Conservation (phyloP, 73 alveolate genomes). For the Tetrahymena elliotti region DNA sequence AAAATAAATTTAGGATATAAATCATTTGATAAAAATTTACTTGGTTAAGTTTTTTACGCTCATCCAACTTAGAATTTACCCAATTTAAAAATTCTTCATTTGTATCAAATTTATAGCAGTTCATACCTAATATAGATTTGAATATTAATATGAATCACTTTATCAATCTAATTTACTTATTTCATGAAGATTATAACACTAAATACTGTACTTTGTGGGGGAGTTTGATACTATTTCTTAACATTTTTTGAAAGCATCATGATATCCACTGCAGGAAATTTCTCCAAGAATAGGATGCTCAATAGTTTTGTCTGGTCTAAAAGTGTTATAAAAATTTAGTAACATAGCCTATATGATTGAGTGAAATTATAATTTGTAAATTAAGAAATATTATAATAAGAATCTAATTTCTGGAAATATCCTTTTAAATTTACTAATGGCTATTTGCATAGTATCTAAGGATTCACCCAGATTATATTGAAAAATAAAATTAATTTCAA, state of each 20-base stretch:
- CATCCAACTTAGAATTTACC: neutral
- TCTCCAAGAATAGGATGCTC: neutral
- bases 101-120: neutral
- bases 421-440: neutral
- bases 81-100: neutral
- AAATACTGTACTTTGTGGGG: neutral
- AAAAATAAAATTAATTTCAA: no score
- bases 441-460: neutral
- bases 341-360: neutral
- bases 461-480: neutral
- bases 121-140: neutral
- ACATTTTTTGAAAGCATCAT: neutral
- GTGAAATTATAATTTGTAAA: neutral
- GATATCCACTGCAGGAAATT: neutral
- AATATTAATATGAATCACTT: neutral
- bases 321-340: neutral
- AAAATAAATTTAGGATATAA: neutral
- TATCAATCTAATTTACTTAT: neutral
- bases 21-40: neutral
- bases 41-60: neutral
- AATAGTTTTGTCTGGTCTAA: neutral
- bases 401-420: neutral
- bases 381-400: neutral
- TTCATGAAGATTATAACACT: neutral
- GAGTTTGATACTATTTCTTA: neutral